Evolutionary conservation across 306 rosid species (phyloP).

Genomic region (Ochetophila trinervis): DNA sequence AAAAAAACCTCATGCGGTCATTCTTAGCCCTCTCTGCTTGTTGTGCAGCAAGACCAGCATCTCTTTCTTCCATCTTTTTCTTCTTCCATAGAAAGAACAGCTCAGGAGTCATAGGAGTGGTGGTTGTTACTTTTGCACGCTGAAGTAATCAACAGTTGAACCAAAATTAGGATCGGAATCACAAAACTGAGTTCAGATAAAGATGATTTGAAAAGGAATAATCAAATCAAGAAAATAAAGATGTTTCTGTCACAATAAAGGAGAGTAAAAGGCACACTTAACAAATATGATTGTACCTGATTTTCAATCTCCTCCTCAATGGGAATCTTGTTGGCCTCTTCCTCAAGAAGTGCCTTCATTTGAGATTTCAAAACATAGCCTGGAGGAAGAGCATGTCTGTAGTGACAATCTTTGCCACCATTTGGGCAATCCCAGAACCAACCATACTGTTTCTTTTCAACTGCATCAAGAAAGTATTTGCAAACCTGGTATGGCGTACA

Average conservation of each 20-base stretch:
- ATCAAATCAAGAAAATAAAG: not conserved
- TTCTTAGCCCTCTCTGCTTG: slow-evolving; percentile 96
- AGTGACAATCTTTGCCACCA: slow-evolving; percentile 88
- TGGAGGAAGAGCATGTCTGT: slow-evolving; percentile 96
- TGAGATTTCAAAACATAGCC: slow-evolving; percentile 93
- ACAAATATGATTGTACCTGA: slow-evolving; percentile 44
- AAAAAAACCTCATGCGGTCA: slow-evolving; percentile 89
- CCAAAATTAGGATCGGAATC: not conserved
- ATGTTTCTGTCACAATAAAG: not conserved
- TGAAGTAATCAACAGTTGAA: slow-evolving; percentile 29
- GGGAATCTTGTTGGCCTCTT: slow-evolving; percentile 64
- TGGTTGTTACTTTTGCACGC: slow-evolving; percentile 69
- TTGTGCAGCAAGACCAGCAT: slow-evolving; percentile 79
- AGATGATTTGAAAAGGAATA: not conserved
- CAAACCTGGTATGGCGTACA: slow-evolving; percentile 32
- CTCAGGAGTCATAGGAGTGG: slow-evolving; percentile 85
- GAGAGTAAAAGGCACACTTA: not conserved
- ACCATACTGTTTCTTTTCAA: slow-evolving; percentile 96
- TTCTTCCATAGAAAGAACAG: slow-evolving; percentile 85
- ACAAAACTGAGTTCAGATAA: not conserved
- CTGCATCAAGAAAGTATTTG: slow-evolving; percentile 66
- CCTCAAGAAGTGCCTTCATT: slow-evolving; percentile 92
- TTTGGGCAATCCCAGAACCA: slow-evolving; percentile 96
- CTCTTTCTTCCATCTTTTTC: slow-evolving; percentile 82
- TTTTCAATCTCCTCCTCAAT: slow-evolving; percentile 93